Base-by-base conservation (phyloP, 2,329 filamentous ascomycete genomes). In the Elsinoe perseae region DNA sequence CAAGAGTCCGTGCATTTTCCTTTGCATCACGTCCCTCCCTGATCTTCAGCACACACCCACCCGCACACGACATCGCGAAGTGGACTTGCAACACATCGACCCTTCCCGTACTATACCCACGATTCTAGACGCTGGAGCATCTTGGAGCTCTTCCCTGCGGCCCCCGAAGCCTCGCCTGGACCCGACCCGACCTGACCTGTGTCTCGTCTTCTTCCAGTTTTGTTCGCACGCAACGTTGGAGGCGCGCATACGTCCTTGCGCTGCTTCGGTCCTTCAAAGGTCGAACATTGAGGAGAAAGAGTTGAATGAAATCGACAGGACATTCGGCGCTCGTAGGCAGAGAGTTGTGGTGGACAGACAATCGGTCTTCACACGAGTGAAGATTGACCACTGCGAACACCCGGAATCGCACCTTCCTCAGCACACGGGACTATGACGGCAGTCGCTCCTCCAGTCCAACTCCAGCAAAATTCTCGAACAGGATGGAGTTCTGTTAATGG, bases 391-490 rank as follows among this genome's bases (percentile, higher is more conserved):
- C 50, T 36, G 32, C 27, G 46, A 53, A 44, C 48, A 42, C 30
- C 46, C 38, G 48, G 50, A 44, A 30, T 25, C 42, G 53, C 20
- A n/a, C 25, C 43, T 25, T 44, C 48, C 50, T 43, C 44, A 36
- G 38, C 50, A n/a, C 2, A 20, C 52, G 25, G 54, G 46, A 52
- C 61, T 67, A 84, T 84, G 81, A 85, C 82, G 76, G 82, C 82
- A 67, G 82, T 85, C 68, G 82, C 81, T 68, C 80, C 80, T 72
- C 80, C 80, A 61, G 77, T 81, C 64, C 80, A 78, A 69, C 80
- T 84, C 67, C 80, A 83, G 74, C 79, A 78, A 67, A 76, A 78
- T 66, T 74, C 78, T 67, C 77, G 75, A 69, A 73, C 80, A 73
- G 78, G 78, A 81, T 84, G 81, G 81, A 81, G 76, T 71, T 73